Evolutionary conservation across 2,329 filamentous ascomycete species (phyloP), one percentile per base, ranked within the genome.

Genomic region (Leptographium wingfieldii): DNA sequence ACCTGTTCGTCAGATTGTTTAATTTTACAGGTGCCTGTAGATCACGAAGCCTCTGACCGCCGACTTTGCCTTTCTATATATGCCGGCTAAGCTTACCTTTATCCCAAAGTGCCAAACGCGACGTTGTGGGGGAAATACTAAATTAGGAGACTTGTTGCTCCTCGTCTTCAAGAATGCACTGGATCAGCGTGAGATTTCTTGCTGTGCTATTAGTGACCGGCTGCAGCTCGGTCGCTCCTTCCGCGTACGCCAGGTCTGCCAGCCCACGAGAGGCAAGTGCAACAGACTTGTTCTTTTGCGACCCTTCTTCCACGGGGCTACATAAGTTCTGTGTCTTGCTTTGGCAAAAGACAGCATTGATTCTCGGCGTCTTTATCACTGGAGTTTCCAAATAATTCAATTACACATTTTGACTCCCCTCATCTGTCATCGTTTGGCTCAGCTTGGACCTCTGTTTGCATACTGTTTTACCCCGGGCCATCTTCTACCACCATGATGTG

Each of bases 151-250:
- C 9, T 22, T 22, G 4, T 55, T 2, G 6, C 22, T 35, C 33
- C 33, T 35, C 33, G 33, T 55, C 2, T 11, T 46, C 14, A n/a
- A 35, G 14, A 27, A 59, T 27, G 54, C 22, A 22, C 27, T 7
- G 33, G 33, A 35, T 35, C 33, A 29, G 35, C n/a, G 56, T 60
- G 56, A 60, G 56, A 56, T 54, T 59, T 56, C 33, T 59, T 60
- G 46, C 59, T 27, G 3, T 59, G 25, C 27, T 62, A 10, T 35
- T 35, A 12, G 33, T 27, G 25, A 53, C 48, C 40, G 57, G 12
- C 57, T 57, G 57, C 27, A 48, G 54, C 35, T 49, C 49, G 14
- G 19, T 60, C 56, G 61, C 53, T 35, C 59, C 61, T 62, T 46
- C 59, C 40, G 48, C 52, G 29, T 52, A 38, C 46, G 59, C 35